Base-by-base conservation (phyloP, 148 eudicot species). In the Rhododendron williamsianum region DNA sequence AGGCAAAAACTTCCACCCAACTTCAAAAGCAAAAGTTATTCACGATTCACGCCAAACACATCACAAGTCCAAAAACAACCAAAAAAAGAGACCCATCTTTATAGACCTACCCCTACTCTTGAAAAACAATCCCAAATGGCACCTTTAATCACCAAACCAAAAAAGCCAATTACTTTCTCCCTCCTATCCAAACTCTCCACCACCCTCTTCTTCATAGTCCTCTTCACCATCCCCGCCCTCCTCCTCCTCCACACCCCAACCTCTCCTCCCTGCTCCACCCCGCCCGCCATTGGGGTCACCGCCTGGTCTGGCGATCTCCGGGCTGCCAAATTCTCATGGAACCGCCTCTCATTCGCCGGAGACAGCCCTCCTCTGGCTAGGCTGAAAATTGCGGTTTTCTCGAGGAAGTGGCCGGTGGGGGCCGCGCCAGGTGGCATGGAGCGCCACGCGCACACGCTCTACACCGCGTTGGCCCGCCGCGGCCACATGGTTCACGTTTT, bases 381-480 rank as follows among this genome's bases (percentile, higher is more conserved):
- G 1, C 90, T 95, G 13, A 93, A 90, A 27, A 82, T 95, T n/a
- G 98, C 98, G 0, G 98, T 93, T 13, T 95, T 95, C 76, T 91
- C 96, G 0, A 82, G 95, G 33, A 95, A 92, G 82, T 95, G 98
- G 98, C 98, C 98, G 0, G 88, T 88, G 0, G 89, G 91, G 36
- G 80, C 95, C 23, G 84, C 81, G 15, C 98, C 98, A 0, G 98
- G 98, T 1, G 98, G 98, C 3, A 95, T 95, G 98, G 98, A 95
- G 82, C 97, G 98, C 1, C 98, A 95, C 48, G 98, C 98, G 0
- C 89, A 88, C 79, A 93, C 95, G 1, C 94, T 95, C 77, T 92
- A 95, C 82, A 93, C 83, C 46, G 92, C 95, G 76, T 88, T 95
- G 16, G 92, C 98, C 45, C 84, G 27, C 4, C 91, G 94, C 0